Conservation (phyloP, 1,139 yeast genomes). For the Yamadazyma trypodendri region DNA sequence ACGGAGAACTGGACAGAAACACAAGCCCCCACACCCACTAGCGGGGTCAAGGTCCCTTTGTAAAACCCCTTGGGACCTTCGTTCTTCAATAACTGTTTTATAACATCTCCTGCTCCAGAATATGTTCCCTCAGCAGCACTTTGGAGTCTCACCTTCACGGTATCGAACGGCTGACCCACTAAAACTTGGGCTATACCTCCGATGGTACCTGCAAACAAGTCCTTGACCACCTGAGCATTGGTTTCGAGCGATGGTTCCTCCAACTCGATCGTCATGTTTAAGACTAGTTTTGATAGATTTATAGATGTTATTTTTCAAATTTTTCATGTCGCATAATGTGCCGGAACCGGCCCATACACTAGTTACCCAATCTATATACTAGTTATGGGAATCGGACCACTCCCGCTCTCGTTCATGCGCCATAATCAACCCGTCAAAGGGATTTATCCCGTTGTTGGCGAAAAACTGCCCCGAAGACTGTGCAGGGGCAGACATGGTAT, state of each 20-base stretch:
- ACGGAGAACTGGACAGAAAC: constrained; percentile 81
- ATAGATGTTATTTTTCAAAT: constrained; percentile 3
- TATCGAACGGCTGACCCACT: constrained; percentile 94
- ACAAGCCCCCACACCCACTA: constrained; percentile 92
- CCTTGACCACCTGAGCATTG: constrained; percentile 65
- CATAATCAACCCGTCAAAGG: constrained; percentile 42
- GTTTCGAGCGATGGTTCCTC: constrained; percentile 47
- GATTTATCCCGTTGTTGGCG: constrained; percentile 41
- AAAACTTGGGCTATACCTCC: constrained; percentile 95
- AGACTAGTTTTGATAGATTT: too few relatives aligned
- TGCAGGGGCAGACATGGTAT: constrained; percentile 28
- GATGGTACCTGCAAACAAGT: constrained; percentile 83
- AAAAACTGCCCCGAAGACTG: constrained; percentile 37
- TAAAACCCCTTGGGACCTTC: constrained; percentile 85
- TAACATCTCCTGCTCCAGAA: constrained; percentile 73
- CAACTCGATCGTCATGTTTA: constrained; percentile 39
- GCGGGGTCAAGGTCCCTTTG: constrained; percentile 83
- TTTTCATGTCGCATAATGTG: constrained; percentile 5
- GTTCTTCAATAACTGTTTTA: constrained; percentile 61
- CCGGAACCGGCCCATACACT: neutral
- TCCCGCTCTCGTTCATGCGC: constrained; percentile 17
- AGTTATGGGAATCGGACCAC: neutral
- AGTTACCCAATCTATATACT: too few relatives aligned
- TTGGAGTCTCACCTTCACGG: constrained; percentile 88
- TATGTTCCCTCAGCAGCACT: constrained; percentile 80